Evolutionary conservation across 148 eudicot genomes (phyloP).

Genomic region (Vaccinium vitisidaea): DNA sequence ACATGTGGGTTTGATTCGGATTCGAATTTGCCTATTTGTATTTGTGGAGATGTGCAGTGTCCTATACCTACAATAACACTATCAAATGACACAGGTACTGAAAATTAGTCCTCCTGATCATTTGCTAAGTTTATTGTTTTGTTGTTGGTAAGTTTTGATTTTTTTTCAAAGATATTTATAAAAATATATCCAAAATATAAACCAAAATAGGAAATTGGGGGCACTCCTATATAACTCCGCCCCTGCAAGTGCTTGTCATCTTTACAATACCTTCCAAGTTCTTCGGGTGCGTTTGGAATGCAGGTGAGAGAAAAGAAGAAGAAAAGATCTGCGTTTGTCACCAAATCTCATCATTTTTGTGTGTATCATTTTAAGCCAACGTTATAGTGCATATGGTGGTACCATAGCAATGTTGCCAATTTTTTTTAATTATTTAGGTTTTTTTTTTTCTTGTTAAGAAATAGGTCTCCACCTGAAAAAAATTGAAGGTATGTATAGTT

Average conservation of each 20-base stretch:
- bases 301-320: neutral
- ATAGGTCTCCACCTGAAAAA: no score
- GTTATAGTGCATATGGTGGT: neutral
- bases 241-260: no score
- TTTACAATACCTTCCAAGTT: neutral
- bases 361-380: neutral
- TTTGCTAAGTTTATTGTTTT: neutral
- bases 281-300: neutral
- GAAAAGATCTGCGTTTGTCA: neutral
- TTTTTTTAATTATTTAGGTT: no score
- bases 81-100: conserved; percentile 9
- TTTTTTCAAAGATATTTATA: no score
- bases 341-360: neutral
- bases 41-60: conserved; percentile 33
- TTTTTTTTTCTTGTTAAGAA: no score
- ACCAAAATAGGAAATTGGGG: no score
- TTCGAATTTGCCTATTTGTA: conserved; percentile 24
- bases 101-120: neutral
- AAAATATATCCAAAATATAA: no score
- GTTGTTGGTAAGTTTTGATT: neutral
- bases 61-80: neutral
- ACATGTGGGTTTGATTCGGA: conserved; percentile 30
- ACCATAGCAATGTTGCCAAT: neutral
- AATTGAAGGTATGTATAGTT: no score
- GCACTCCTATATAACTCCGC: no score